Base-by-base conservation (phyloP, 2,329 filamentous ascomycete species). In the Curvularia lunata region DNA sequence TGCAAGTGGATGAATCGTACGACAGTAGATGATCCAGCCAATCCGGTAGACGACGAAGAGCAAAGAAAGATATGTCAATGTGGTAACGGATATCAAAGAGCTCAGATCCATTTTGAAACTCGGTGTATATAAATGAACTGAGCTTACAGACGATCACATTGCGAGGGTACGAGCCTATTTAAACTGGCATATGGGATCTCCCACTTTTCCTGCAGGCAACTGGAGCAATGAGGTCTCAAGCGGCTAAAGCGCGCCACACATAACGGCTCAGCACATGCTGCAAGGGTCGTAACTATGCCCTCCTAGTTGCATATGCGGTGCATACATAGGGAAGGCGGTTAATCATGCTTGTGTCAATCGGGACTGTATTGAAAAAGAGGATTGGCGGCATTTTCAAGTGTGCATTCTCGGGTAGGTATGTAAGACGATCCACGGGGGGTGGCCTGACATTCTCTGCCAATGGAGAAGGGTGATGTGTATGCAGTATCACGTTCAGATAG, bases 1-100 rank as follows among this genome's bases (percentile, higher is more conserved):
- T 37, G 56, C 56, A 30, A 59, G 56, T n/a, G 56, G 56, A 7
- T 59, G 52, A 13, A 55, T n/a, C 23, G 48, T 59, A 16, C 49
- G 43, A 27, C 52, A 59, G 27, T 59, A 56, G 16, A 59, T 46
- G 21, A 59, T 49, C 38, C 48, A 59, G 10, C 27, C 4, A 21
- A 42, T 13, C 37, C 52, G 56, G 27, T 52, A 59, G 12, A 23
- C 38, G 12, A 30, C 25, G 12, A 32, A 16, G 10, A 46, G 7
- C 1, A 56, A 9, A 19, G n/a, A 46, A 2, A 51, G 10, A 21
- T 23, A 27, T 25, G 19, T 19, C 23, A 46, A 10, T 8, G 54
- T 52, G 12, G 41, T 27, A 16, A 52, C 6, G 25, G 18, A 34
- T 10, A 51, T 8, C 12, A 46, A 1, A 23, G 21, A n/a, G 2